phyloP scores from a whole-genome alignment of 2,329 filamentous ascomycete species.

The Uncinocarpus reesii region DNA sequence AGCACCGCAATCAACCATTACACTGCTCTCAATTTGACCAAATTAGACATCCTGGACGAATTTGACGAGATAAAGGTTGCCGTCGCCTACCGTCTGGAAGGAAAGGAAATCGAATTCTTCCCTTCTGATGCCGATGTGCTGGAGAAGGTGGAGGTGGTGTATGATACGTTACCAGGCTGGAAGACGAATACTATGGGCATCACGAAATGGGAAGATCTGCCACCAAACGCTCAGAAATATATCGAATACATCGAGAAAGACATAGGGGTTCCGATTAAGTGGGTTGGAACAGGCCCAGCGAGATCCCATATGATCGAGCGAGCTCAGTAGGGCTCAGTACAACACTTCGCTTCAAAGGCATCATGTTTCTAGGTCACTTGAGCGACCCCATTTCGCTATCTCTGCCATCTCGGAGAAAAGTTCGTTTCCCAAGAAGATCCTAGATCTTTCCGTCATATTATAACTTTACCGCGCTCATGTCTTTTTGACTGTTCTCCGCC shows the following conservation, averaged over 20 bases:
- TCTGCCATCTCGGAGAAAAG: no score
- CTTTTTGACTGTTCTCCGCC: no score
- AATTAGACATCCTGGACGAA: slow-evolving; percentile 54
- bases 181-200: slow-evolving; percentile 49
- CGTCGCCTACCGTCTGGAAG: slow-evolving; percentile 46
- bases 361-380: no score
- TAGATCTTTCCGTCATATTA: no score
- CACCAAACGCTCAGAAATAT: slow-evolving; percentile 48
- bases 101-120: slow-evolving; percentile 44
- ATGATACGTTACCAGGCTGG: slow-evolving; percentile 53
- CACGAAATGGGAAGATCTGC: slow-evolving; percentile 48
- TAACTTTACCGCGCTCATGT: no score
- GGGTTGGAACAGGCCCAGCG: slow-evolving; percentile 53
- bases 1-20: slow-evolving; percentile 47
- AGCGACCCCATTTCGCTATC: no score
- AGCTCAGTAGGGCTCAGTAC: no score
- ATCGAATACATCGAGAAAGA: slow-evolving; percentile 51
- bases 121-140: slow-evolving; percentile 47
- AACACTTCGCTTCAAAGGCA: no score
- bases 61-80: slow-evolving; percentile 55
- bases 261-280: slow-evolving; percentile 49
- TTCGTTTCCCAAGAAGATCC: no score
- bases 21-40: slow-evolving; percentile 51
- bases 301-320: slow-evolving; percentile 53
- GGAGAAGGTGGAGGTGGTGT: slow-evolving; percentile 46